Evolutionary conservation across 805 yeast genomes (phyloP).

Genomic region (Candida rishiriensis): DNA sequence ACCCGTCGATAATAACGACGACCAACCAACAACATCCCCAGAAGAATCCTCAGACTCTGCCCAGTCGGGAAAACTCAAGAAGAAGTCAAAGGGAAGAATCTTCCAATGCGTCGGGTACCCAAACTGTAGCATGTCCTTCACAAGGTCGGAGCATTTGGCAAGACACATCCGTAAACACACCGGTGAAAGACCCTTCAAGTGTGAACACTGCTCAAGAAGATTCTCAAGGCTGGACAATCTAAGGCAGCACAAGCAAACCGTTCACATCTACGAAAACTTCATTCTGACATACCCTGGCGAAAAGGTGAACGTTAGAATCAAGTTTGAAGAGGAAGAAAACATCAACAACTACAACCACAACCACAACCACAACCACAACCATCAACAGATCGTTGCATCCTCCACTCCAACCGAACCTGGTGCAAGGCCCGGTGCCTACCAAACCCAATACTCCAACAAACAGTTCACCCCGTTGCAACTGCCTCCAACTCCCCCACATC

Average conservation of each 20-base stretch:
- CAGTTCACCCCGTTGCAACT: not conserved
- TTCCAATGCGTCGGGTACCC: conserved; percentile 86
- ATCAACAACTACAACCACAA: conserved; percentile 2
- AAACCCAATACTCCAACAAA: not conserved
- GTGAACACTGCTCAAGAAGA: conserved; percentile 74
- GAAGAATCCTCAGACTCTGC: not conserved
- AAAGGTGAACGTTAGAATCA: conserved; percentile 27
- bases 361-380: not conserved
- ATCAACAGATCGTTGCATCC: not conserved
- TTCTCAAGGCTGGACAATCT: conserved; percentile 84
- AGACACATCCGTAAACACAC: conserved; percentile 91
- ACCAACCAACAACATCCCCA: too few species aligned
- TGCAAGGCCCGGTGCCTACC: too few species aligned
- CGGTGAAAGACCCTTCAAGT: conserved; percentile 89
- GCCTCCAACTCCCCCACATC: not conserved
- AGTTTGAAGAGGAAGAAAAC: conserved; percentile 16
- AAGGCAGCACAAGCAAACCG: conserved; percentile 88
- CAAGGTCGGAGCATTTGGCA: conserved; percentile 88
- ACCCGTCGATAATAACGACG: too few species aligned
- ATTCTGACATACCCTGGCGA: conserved; percentile 31
- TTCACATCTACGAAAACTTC: conserved; percentile 51
- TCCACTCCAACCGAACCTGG: too few species aligned
- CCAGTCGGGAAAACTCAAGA: conserved; percentile 16
- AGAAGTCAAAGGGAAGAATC: conserved; percentile 54
- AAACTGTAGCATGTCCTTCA: conserved; percentile 83